A percentile compares a stretch with the other conserved stretches of the same genome.
Conservation (phyloP, 257 asterid species). For the Nicotiana knightiana region DNA sequence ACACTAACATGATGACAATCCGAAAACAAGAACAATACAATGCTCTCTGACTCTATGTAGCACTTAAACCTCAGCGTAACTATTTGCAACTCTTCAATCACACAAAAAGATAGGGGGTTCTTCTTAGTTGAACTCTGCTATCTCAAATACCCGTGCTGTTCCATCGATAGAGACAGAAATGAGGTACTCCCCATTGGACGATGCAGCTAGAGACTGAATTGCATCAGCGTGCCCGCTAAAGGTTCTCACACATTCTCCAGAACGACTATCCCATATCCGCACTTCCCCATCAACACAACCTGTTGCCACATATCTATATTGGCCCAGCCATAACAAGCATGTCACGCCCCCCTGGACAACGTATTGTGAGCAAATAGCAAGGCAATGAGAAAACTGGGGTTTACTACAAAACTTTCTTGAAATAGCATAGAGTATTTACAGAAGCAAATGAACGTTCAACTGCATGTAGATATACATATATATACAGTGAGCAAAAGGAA, state of each 20-base stretch:
- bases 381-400: background rate
- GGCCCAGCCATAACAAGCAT: constrained; percentile 63
- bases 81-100: background rate
- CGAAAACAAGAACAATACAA: too few relatives aligned
- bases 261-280: constrained; percentile 74
- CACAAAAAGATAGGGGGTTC: background rate
- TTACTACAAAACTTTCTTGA: background rate
- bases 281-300: constrained; percentile 77
- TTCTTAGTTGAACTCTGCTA: constrained; percentile 50
- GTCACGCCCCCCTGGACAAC: constrained; percentile 57
- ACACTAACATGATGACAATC: too few relatives aligned
- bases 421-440: background rate
- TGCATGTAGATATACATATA: background rate
- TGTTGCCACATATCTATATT: constrained; percentile 53
- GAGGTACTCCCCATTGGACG: constrained; percentile 48
- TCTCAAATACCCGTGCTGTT: constrained; percentile 78
- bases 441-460: background rate
- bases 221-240: constrained; percentile 60
- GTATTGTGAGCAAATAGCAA: background rate
- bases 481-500: background rate
- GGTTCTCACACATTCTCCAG: constrained; percentile 60
- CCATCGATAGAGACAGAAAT: constrained; percentile 70
- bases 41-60: too few relatives aligned
- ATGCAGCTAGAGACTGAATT: constrained; percentile 56
- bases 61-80: background rate